Base-by-base conservation (phyloP, 164 flowering plant genomes). In the Hamamelis virginiana region DNA sequence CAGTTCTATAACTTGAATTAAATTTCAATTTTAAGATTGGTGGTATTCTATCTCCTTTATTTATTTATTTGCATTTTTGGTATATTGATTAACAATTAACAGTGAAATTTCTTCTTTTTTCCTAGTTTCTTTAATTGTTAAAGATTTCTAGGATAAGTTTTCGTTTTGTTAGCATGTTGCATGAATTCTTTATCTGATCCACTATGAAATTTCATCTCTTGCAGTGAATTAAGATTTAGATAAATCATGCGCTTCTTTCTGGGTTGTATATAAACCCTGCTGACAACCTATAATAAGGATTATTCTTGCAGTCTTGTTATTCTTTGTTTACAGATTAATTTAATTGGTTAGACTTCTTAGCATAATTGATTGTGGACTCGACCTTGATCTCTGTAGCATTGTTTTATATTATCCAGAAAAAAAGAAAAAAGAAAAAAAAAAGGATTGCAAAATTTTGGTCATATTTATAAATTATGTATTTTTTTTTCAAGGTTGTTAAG, bases 401-500 rank as follows among this genome's bases (percentile, higher is more conserved):
- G 25, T 55, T 55, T 55, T 23, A 8, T 22, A 22, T 55, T 13
- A 4, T 11, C 15, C 22, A 55, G 23, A 55, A 55, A 55, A 2
- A 13, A 9, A 55, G 9, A 23, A 21, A 22, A 52, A 50, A 55
- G 9, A 13, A 9, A 55, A 22, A 23, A 21, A 22, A 52, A 50
- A 67, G 23, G 43, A 50, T 23, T 44, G 12, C 19, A 62, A 16
- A 47, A 13, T 10, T 25, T 45, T 71, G 26, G 26, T 60, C 1
- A 75, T 33, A 23, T 14, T n/a, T 64, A 57, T 67, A 1, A 23
- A 19, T 69, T 50, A 1, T 64, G 1, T 68, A 65, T 44, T n/a
- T 65, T 22, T 78, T 43, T 72, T 19, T 77, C 23, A 69, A 92
- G 97, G 97, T 89, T 80, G 89, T 94, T 46, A 94, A 94, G 81